Evolutionary conservation across 2,329 filamentous ascomycete genomes (phyloP), one percentile per base, ranked within the genome.

Genomic region (Sclerotiophoma versabilis): DNA sequence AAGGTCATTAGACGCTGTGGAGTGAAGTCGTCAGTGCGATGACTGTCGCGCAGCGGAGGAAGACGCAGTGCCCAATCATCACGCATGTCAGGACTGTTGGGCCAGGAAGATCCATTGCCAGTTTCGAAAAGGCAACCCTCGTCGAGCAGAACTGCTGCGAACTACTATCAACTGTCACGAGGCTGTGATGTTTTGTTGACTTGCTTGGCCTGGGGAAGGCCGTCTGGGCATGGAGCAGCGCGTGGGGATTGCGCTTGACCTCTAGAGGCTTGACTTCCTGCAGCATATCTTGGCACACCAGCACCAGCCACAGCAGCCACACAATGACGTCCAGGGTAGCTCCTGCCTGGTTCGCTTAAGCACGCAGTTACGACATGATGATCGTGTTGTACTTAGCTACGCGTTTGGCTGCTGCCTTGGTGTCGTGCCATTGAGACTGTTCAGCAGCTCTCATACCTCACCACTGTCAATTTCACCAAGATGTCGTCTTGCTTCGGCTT

Each of bases 401-500:
- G 19, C 37, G 36, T 26, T 32, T 43, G 34, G 38, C 33, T 29
- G 51, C 36, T 54, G 51, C 51, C 51, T 54, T 49, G 45, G 5
- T 45, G 39, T 34, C 15, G 17, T 27, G 33, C 38, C 8, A 44
- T 36, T 45, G 37, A 37, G 42, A 15, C 36, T 29, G 44, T n/a
- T 39, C 38, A 27, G 20, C 38, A 54, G 33, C 34, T 34, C 39
- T 27, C 33, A 23, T 34, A 29, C 36, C 20, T 27, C 23, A 32
- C 37, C 20, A 53, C 29, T 30, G 26, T 20, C 45, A 30, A 23
- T 17, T 30, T 36, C 38, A 32, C 22, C 54, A 69, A 59, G 49
- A 81, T 89, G 79, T 81, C 84, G 61, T 88, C 86, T 30, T 91
- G 87, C 75, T 88, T 89, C 65, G 85, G 87, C 38, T 79, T 80